Base-by-base conservation (phyloP, 768 basidiomycete species). In the Boletus tomentosulus region DNA sequence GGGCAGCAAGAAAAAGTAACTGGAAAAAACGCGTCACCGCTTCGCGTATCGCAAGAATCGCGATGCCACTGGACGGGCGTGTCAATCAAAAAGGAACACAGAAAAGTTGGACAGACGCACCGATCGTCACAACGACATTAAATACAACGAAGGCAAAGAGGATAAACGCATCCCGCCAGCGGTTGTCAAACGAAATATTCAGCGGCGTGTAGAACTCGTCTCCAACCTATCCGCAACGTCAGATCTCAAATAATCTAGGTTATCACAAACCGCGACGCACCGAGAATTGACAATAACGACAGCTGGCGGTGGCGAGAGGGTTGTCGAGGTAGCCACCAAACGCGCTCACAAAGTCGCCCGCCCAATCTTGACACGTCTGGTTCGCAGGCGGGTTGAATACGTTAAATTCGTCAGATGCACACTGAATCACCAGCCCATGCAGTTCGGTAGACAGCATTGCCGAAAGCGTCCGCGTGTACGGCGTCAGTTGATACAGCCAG, bases 361-460 rank as follows among this genome's bases (percentile, higher is more conserved):
- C 86, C 87, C 89, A 96, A 1, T 76, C 59, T 10, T 58, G 58
- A 63, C 93, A 96, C 0, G 85, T 89, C 66, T 92, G 82, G 3
- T 85, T 86, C 2, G 74, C 56, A 0, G 92, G 91, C 1, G 92
- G 88, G 51, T 79, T 70, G 74, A 95, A 91, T 6, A 77, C 58
- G 12, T 79, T 74, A 62, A 87, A 90, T 64, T 96, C 93, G 55
- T 82, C 81, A 0, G 73, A 60, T 22, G 80, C 77, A 73, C 92
- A 90, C 19, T 53, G 65, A 55, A 93, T 86, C 0, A 62, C 58
- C 19, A 92, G 75, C 10, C 84, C 89, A 62, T 89, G 82, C 10
- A 94, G 75, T 60, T 89, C 90, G 5, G 87, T 91, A 0, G 87
- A 81, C 30, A 91, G 71, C 76, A 92, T 85, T 16, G 89, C 82